A percentile compares a stretch with the other conserved stretches of the same genome.
phyloP scores from a whole-genome alignment of 2,329 filamentous ascomycete species.

The Ceratocystis harringtonii region DNA sequence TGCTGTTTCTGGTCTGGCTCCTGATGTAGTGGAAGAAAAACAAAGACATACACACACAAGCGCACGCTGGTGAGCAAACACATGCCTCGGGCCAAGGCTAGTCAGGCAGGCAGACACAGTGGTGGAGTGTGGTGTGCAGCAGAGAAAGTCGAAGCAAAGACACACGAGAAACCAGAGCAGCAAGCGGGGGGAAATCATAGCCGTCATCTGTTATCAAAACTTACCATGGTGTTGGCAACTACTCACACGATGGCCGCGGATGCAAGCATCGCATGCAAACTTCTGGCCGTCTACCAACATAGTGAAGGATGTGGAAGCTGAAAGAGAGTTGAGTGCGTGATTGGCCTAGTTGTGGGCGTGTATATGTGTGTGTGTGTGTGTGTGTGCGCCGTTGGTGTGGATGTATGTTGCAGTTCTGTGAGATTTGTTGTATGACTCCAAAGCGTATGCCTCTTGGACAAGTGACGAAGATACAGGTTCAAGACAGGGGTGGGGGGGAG shows the following conservation, averaged over 20 bases:
- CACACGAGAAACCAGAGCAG: neutral
- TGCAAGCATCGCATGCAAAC: constrained; percentile 94
- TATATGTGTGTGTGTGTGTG: neutral
- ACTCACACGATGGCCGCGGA: constrained; percentile 96
- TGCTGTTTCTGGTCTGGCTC: neutral
- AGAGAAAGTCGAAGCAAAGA: neutral
- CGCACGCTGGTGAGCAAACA: neutral
- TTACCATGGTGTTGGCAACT: constrained; percentile 92
- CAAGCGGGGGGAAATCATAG: neutral
- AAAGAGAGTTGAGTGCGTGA: neutral
- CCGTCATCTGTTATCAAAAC: constrained; percentile 25
- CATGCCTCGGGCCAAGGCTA: neutral
- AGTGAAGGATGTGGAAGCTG: constrained; percentile 18
- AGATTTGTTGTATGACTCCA: constrained; percentile 4
- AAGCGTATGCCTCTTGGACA: neutral
- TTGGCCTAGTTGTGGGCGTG: neutral
- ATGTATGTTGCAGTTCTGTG: neutral
- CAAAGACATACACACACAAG: neutral
- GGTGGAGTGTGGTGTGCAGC: neutral
- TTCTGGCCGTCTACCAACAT: constrained; percentile 94
- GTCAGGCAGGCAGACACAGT: neutral
- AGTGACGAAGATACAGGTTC: neutral
- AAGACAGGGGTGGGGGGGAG: neutral
- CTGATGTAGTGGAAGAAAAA: neutral
- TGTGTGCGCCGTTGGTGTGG: neutral